phyloP scores from a whole-genome alignment of 257 asterid species.

The Gentiana macrophylla region DNA sequence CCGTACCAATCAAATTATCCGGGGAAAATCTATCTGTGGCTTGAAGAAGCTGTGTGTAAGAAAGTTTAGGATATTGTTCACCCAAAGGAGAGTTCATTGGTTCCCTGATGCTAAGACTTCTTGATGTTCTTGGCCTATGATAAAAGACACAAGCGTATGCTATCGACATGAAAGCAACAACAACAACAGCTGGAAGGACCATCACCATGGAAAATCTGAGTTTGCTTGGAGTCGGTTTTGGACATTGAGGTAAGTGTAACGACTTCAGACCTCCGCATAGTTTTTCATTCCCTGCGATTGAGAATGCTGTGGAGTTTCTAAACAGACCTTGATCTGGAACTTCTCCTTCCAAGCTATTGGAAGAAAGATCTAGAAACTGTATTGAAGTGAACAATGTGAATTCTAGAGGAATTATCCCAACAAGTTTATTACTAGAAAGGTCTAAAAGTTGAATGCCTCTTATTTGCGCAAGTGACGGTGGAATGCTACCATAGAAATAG shows the following conservation, averaged over 20 bases:
- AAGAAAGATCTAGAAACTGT: conserved; percentile 28
- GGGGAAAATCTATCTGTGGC: conserved; percentile 36
- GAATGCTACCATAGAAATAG: conserved; percentile 22
- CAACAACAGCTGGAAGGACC: no score
- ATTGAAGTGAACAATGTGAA: conserved; percentile 18
- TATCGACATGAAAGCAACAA: no score
- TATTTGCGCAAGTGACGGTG: conserved; percentile 20
- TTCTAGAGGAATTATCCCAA: conserved; percentile 26
- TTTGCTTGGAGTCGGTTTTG: no score
- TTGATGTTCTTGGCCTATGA: not conserved
- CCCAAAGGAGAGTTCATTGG: not conserved
- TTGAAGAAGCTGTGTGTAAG: conserved; percentile 28
- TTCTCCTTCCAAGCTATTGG: conserved; percentile 36
- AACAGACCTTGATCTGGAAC: conserved; percentile 34
- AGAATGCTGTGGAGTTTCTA: conserved; percentile 16
- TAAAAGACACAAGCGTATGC: not conserved
- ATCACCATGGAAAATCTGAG: no score
- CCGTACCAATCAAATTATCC: conserved; percentile 32
- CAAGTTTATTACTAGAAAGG: conserved; percentile 28
- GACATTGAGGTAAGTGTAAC: conserved; percentile 29
- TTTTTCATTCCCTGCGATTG: conserved; percentile 23
- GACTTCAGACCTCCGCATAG: conserved; percentile 35
- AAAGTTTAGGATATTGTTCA: no score
- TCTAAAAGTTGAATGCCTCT: conserved; percentile 25
- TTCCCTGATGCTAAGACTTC: no score